Evolutionary conservation across 2,329 filamentous ascomycete species (phyloP).

Genomic region (Exophiala phaeomuriformis): DNA sequence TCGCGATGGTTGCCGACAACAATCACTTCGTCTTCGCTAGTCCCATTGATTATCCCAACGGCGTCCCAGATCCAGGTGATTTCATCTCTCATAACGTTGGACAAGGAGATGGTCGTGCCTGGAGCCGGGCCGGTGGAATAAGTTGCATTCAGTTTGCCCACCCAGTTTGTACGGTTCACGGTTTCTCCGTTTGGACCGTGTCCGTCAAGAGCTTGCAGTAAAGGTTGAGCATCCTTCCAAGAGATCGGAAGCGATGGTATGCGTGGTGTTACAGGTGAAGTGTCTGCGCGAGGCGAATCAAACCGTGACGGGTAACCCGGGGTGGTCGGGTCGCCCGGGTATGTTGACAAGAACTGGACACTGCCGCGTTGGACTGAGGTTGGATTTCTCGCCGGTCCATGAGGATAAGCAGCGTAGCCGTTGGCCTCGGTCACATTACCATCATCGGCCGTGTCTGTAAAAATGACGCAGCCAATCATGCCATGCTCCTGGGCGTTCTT

Average conservation of each 20-base stretch:
- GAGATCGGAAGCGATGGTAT: constrained; percentile 34
- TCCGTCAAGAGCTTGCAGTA: constrained; percentile 32
- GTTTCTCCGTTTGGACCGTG: constrained; percentile 30
- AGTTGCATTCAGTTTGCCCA: constrained; percentile 31
- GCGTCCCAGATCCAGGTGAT: constrained; percentile 28
- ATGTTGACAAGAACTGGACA: constrained; percentile 33
- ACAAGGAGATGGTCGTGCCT: constrained; percentile 27
- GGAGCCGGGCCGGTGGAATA: constrained; percentile 31
- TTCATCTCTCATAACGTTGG: constrained; percentile 27
- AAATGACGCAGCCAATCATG: constrained; percentile 42
- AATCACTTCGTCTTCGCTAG: constrained; percentile 36
- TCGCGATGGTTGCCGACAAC: constrained; percentile 49
- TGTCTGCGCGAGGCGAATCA: constrained; percentile 29
- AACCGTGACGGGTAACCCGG: constrained; percentile 31
- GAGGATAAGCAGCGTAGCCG: constrained; percentile 38
- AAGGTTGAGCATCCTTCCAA: constrained; percentile 29
- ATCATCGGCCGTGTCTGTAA: constrained; percentile 42
- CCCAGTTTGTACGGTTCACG: constrained; percentile 32
- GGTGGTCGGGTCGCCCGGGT: constrained; percentile 29
- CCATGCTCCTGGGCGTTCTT: constrained; percentile 42
- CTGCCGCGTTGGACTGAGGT: constrained; percentile 42
- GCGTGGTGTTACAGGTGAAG: constrained; percentile 28
- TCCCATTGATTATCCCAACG: constrained; percentile 30
- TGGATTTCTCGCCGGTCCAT: constrained; percentile 42
- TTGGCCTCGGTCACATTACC: constrained; percentile 43